A percentile compares a stretch with the other conserved stretches of the same genome.
These are phyloP conservation scores for Suhomyces bokatorum DNA, from an alignment of 1,139 yeast genomes.

Conservation along the genomic window DNA sequence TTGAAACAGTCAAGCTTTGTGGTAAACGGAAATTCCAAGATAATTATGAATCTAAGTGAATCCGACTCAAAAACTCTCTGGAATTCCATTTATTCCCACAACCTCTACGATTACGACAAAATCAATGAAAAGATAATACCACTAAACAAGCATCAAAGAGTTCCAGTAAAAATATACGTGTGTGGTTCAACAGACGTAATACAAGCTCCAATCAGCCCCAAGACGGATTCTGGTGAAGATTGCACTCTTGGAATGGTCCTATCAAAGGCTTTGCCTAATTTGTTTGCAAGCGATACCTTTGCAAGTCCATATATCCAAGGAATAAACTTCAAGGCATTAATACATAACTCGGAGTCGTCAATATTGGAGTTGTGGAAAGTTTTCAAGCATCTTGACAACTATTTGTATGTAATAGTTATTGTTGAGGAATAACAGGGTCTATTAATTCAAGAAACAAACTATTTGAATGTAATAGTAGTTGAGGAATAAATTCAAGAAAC, in stretches of 20 bases:
- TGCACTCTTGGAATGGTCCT: constrained; percentile 41
- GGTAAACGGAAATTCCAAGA: constrained; percentile 69
- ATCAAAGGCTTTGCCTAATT: constrained; percentile 1
- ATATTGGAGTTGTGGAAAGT: constrained; percentile 53
- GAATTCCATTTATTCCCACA: constrained; percentile 46
- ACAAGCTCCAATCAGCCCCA: constrained; percentile 45
- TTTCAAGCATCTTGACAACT: constrained; percentile 71
- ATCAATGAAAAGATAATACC: constrained; percentile 39
- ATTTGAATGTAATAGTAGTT: no score
- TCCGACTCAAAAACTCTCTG: constrained; percentile 58
- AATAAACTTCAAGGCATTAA: constrained; percentile 43
- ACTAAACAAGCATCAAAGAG: constrained; percentile 30
- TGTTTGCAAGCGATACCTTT: constrained; percentile 26
- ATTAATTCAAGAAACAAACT: no score
- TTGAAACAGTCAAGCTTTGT: constrained; percentile 79
- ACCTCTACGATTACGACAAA: constrained; percentile 24
- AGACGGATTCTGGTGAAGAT: constrained; percentile 14
- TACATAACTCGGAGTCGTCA: constrained; percentile 31
- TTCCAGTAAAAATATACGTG: constrained; percentile 64
- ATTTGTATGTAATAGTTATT: constrained; percentile 58
- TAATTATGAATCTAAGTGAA: constrained; percentile 71
- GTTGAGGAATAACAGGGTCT: not conserved
- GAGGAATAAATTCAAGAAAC: no score
- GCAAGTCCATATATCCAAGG: constrained; percentile 66
- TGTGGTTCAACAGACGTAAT: constrained; percentile 47